phyloP scores from a whole-genome alignment of 108 stramenopile species.

The Seminavis robusta region DNA sequence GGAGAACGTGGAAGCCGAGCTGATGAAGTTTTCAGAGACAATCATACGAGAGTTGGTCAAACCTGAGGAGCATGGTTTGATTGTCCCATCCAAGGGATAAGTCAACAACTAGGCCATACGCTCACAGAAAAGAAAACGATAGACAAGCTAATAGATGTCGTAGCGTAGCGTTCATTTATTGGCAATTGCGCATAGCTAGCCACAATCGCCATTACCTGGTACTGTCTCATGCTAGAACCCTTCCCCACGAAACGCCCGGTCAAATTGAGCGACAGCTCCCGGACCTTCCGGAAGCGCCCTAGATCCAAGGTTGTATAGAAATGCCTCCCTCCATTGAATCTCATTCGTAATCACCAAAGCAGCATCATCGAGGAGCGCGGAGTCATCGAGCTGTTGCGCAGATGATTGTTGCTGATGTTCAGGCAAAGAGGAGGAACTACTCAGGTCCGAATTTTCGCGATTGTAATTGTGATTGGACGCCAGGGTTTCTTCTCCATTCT shows the following conservation, averaged over 20 bases:
- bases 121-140: too few species aligned
- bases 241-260: slow-evolving; percentile 17
- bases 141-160: too few species aligned
- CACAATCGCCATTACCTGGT: too few species aligned
- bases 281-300: slow-evolving; percentile 61
- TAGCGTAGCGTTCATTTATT: too few species aligned
- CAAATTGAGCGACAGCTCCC: slow-evolving; percentile 34
- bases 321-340: slow-evolving; percentile 75
- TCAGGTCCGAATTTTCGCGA: not conserved
- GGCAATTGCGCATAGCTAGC: too few species aligned
- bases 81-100: too few species aligned
- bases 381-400: not conserved
- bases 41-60: slow-evolving; percentile 77
- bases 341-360: slow-evolving; percentile 50
- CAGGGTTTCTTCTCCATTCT: slow-evolving; percentile 11
- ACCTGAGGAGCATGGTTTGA: slow-evolving; percentile 62
- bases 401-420: not conserved
- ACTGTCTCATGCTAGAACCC: not conserved
- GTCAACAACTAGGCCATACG: too few species aligned
- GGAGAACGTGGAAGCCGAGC: slow-evolving; percentile 54
- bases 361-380: slow-evolving; percentile 46
- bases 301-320: slow-evolving; percentile 78
- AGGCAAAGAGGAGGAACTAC: not conserved
- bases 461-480: not conserved
- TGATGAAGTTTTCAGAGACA: slow-evolving; percentile 55